These are phyloP conservation scores for Oxalis stricta DNA, from an alignment of 441 rosid genomes.

Conservation along the genomic window DNA sequence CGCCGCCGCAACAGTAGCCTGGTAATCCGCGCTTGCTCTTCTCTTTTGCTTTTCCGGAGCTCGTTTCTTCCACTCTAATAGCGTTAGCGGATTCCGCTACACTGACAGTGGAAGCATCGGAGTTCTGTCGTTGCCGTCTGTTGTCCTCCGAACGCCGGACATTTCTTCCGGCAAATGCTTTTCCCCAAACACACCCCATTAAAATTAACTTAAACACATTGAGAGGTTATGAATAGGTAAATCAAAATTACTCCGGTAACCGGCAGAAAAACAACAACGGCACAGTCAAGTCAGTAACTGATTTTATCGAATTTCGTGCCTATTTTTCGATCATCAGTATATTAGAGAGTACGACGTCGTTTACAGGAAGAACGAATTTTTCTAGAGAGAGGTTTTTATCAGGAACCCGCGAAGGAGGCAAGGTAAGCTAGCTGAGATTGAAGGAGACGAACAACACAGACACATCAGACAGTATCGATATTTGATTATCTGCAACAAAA, in stretches of 20 bases:
- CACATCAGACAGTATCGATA: no score
- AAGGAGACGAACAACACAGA: background rate
- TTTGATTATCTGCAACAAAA: no score
- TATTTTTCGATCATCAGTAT: no score
- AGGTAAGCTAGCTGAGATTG: constrained; percentile 6
- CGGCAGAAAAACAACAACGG: no score
- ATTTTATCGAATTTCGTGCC: no score
- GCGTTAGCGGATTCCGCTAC: constrained; percentile 14
- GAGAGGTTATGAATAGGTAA: no score
- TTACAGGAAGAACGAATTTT: background rate
- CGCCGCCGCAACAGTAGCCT: constrained; percentile 12
- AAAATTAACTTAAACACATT: no score
- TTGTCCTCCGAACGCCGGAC: background rate
- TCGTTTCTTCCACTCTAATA: constrained; percentile 12
- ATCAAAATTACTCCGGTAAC: no score
- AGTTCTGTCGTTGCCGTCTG: constrained; percentile 6
- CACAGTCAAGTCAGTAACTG: no score
- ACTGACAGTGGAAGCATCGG: constrained; percentile 17
- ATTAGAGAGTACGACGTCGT: constrained; percentile 19
- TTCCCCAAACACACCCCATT: constrained; percentile 67
- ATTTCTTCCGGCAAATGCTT: no score
- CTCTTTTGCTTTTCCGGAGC: constrained; percentile 16
- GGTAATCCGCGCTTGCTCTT: constrained; percentile 29
- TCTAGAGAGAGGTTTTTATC: background rate
- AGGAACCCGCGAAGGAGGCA: constrained; percentile 18